These are phyloP conservation scores for Aureobasidium sp. DNA, from an alignment of 2,329 filamentous ascomycete genomes.

Conservation along the genomic window DNA sequence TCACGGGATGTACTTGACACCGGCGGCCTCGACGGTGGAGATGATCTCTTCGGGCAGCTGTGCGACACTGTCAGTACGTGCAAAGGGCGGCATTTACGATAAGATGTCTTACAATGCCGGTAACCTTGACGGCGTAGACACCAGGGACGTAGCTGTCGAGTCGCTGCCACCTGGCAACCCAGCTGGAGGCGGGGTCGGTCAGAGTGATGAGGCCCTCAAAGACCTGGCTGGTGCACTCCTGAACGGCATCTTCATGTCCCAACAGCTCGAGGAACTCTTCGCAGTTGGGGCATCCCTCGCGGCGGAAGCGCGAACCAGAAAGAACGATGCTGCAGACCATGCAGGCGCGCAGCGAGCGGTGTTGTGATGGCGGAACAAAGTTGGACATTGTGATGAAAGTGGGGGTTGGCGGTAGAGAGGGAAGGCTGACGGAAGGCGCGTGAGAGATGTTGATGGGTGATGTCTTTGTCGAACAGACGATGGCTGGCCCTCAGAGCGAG, in stretches of 20 bases:
- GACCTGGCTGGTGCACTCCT: conserved; percentile 90
- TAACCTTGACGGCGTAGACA: conserved; percentile 91
- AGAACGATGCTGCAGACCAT: conserved; percentile 98
- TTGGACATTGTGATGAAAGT: conserved; percentile 40
- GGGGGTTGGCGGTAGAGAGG: background rate
- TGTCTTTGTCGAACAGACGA: background rate
- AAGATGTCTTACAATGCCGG: conserved; percentile 53
- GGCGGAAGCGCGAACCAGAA: conserved; percentile 69
- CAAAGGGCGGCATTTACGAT: background rate
- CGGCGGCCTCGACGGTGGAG: conserved; percentile 47
- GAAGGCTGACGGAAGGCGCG: background rate
- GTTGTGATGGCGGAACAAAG: conserved; percentile 64
- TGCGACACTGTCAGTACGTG: conserved; percentile 13
- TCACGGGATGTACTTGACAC: conserved; percentile 52
- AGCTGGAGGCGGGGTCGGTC: conserved; percentile 71
- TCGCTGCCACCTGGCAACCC: conserved; percentile 96
- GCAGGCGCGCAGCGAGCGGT: conserved; percentile 85
- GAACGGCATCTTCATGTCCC: conserved; percentile 66
- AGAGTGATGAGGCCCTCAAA: conserved; percentile 89
- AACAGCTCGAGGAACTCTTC: conserved; percentile 81
- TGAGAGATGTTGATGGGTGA: background rate
- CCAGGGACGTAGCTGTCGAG: conserved; percentile 80
- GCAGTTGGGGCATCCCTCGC: conserved; percentile 91
- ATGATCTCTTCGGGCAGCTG: conserved; percentile 50
- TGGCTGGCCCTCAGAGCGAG: background rate